These are phyloP conservation scores for Penicillium crystallinum DNA, from an alignment of 495 filamentous ascomycete genomes.

Conservation along the genomic window DNA sequence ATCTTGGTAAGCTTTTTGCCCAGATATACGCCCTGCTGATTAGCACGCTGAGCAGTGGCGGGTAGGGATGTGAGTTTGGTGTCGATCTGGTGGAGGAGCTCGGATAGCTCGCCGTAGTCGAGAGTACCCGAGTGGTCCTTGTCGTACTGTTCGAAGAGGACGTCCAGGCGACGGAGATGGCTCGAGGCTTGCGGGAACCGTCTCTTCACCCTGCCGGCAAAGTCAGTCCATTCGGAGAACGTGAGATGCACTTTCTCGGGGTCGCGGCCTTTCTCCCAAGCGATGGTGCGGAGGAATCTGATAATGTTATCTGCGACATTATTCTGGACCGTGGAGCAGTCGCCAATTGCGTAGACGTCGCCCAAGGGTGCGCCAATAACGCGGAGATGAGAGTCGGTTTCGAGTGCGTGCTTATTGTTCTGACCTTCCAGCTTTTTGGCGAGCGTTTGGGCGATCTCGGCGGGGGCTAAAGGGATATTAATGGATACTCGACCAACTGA, in stretches of 20 bases:
- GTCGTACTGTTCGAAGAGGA: constrained; percentile 87
- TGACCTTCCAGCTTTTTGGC: constrained; percentile 70
- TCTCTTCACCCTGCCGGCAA: constrained; percentile 76
- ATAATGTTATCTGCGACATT: constrained; percentile 85
- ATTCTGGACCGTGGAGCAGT: constrained; percentile 95
- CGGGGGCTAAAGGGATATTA: constrained; percentile 55
- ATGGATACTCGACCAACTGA: background rate
- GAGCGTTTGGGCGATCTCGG: constrained; percentile 68
- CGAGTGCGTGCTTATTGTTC: constrained; percentile 84
- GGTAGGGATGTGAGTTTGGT: constrained; percentile 81
- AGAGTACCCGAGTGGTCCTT: constrained; percentile 87
- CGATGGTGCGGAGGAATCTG: constrained; percentile 79
- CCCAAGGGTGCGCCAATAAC: constrained; percentile 87
- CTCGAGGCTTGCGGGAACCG: constrained; percentile 90
- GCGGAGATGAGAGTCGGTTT: constrained; percentile 92
- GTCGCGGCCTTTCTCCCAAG: constrained; percentile 87
- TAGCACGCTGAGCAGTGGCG: constrained; percentile 91
- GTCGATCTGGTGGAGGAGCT: constrained; percentile 86
- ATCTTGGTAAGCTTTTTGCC: constrained; percentile 93
- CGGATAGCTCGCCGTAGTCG: constrained; percentile 85
- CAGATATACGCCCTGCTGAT: constrained; percentile 94
- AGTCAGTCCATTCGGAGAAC: constrained; percentile 80
- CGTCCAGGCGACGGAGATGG: constrained; percentile 84
- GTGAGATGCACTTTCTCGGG: constrained; percentile 76
- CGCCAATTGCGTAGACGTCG: constrained; percentile 96